Conservation (phyloP, 73 alveolate genomes). For the Paramecium caudatum region DNA sequence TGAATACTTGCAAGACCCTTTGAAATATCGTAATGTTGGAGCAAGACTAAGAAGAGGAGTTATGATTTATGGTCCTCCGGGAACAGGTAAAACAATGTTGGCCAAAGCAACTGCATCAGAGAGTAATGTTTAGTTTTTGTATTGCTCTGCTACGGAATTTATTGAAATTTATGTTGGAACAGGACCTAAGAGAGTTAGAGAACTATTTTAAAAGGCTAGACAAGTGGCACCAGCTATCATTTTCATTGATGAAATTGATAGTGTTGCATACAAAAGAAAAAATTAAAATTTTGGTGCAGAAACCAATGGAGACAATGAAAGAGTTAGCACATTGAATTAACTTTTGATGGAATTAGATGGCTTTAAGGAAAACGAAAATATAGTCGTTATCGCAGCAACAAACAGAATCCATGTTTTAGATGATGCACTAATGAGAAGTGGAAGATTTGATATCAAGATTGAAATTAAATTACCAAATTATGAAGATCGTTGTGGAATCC, state of each 20-base stretch:
- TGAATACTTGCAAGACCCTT: slow-evolving; percentile 68
- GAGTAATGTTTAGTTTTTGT: slow-evolving; percentile 86
- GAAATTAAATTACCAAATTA: slow-evolving; percentile 87
- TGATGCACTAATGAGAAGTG: slow-evolving; percentile 94
- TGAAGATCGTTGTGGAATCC: slow-evolving; percentile 84
- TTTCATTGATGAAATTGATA: slow-evolving; percentile 96
- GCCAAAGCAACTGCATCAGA: slow-evolving; percentile 98
- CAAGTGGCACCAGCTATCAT: slow-evolving; percentile 89
- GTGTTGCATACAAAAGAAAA: slow-evolving; percentile 83
- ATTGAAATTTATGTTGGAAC: slow-evolving; percentile 95
- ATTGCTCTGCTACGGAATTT: slow-evolving; percentile 92
- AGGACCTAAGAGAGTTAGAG: slow-evolving; percentile 96
- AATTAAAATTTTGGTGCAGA: slow-evolving; percentile 79
- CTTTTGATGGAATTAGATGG: slow-evolving; percentile 95
- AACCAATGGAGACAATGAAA: slow-evolving; percentile 63
- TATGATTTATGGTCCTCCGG: slow-evolving; percentile 78
- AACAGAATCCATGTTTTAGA: slow-evolving; percentile 87
- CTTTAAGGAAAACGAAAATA: slow-evolving; percentile 84
- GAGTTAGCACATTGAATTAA: slow-evolving; percentile 77
- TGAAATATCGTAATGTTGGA: slow-evolving; percentile 46
- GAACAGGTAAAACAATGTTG: slow-evolving; percentile 96
- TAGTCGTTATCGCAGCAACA: slow-evolving; percentile 95
- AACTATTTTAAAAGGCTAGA: slow-evolving; percentile 90
- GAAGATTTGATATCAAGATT: slow-evolving; percentile 94
- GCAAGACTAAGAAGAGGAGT: slow-evolving; percentile 78